Base-by-base conservation (phyloP, 2,329 filamentous ascomycete species). In the Tympanopsis confertula region DNA sequence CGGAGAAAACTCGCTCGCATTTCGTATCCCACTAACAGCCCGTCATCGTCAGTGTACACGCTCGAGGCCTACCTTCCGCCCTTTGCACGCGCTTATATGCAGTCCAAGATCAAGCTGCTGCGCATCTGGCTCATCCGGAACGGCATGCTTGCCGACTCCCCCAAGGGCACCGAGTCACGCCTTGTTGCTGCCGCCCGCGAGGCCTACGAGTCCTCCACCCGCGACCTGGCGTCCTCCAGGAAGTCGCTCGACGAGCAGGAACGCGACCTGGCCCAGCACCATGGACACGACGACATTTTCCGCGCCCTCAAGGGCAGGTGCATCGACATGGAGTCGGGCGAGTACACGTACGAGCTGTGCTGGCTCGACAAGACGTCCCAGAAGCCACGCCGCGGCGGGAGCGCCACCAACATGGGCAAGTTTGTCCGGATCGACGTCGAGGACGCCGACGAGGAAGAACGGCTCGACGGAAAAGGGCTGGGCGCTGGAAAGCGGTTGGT, bases 331-430 rank as follows among this genome's bases (percentile, higher is more conserved):
- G 75, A 82, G 45, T 66, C 65, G 4, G 78, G 78, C 38, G 78
- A 82, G 52, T 82, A 82, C 54, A 79, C 69, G 1, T 82, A 82
- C 55, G 74, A 80, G 48, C 65, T 78, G 49, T 82, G 78, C 58
- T 82, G 75, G 63, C 58, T 82, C 41, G 66, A 65, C 15, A 59
- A 63, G 35, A 79, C 76, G 2, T 76, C 67, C 39, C 78, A 82
- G 54, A 80, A 78, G 49, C 62, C 74, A 7, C 78, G 78, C 52
- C 81, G 80, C 50, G 75, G 76, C 19, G 73, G 74, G 19, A 65
- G 61, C 0, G 58, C 71, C 42, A 74, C 69, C 4, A 66, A 65
- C 40, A 78, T 82, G 74, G 77, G 77, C 41, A 76, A 69, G 35
- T 82, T 74, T 45, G 63, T 59, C 2, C 59, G 69, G 26, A 78